These are phyloP conservation scores for Emmonsia crescens DNA, from an alignment of 2,329 filamentous ascomycete genomes.

Conservation along the genomic window DNA sequence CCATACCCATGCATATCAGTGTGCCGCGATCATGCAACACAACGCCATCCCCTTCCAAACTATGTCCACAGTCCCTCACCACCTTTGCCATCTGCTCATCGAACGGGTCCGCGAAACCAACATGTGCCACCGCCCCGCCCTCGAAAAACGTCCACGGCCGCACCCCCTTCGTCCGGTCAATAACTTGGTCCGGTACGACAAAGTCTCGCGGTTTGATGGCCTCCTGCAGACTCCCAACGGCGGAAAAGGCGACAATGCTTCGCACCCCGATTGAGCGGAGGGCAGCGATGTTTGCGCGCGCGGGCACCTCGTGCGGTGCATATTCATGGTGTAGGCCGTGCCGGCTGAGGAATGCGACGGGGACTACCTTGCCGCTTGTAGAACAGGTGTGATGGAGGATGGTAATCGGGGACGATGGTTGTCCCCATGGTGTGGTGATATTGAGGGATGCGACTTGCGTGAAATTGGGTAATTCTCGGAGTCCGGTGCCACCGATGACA, in stretches of 20 bases:
- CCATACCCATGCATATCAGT: slow-evolving; percentile 78
- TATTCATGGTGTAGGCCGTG: slow-evolving; percentile 83
- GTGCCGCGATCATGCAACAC: slow-evolving; percentile 74
- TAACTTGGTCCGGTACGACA: slow-evolving; percentile 89
- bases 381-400: slow-evolving; percentile 79
- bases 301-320: slow-evolving; percentile 89
- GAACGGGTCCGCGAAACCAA: slow-evolving; percentile 93
- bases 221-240: slow-evolving; percentile 85
- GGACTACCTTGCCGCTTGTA: slow-evolving; percentile 48
- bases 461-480: slow-evolving; percentile 78
- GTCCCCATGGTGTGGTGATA: slow-evolving; percentile 77
- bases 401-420: slow-evolving; percentile 63
- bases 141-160: slow-evolving; percentile 89
- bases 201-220: slow-evolving; percentile 94
- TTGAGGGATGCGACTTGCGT: slow-evolving; percentile 69
- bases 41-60: slow-evolving; percentile 73
- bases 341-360: slow-evolving; percentile 83
- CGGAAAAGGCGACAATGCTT: slow-evolving; percentile 86
- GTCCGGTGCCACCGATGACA: slow-evolving; percentile 86
- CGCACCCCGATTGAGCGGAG: slow-evolving; percentile 80
- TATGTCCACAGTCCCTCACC: slow-evolving; percentile 64
- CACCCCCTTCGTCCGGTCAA: slow-evolving; percentile 92
- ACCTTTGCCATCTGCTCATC: slow-evolving; percentile 66
- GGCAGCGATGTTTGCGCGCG: slow-evolving; percentile 96
- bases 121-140: slow-evolving; percentile 75